Evolutionary conservation across 2,329 filamentous ascomycete genomes (phyloP).

Genomic region (Emmonsia crescens): DNA sequence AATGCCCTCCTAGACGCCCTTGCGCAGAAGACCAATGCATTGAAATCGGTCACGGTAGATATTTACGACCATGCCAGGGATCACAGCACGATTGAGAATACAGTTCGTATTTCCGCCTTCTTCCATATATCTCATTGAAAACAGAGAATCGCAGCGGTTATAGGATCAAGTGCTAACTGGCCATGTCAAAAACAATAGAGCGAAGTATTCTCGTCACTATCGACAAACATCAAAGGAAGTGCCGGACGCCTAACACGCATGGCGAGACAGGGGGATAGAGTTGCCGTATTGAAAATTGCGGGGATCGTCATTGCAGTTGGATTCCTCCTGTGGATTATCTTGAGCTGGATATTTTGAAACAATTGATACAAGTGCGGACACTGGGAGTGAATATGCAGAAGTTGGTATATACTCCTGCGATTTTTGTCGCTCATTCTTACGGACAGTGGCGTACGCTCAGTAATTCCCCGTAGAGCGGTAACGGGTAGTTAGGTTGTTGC

Average conservation of each 20-base stretch:
- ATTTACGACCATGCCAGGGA: constrained; percentile 93
- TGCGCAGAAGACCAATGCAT: constrained; percentile 76
- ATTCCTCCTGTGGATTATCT: constrained; percentile 63
- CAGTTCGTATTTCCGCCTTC: constrained; percentile 44
- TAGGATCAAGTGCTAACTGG: background rate
- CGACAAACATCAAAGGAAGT: constrained; percentile 70
- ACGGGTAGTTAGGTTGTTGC: background rate
- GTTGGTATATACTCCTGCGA: background rate
- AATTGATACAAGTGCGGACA: background rate
- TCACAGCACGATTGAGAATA: constrained; percentile 79
- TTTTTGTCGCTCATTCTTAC: background rate
- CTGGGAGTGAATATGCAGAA: background rate
- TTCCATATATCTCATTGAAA: background rate
- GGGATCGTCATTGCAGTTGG: constrained; percentile 67
- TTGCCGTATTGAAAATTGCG: constrained; percentile 80
- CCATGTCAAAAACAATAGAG: constrained; percentile 39
- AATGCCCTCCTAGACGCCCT: constrained; percentile 89
- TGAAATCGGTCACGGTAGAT: constrained; percentile 89
- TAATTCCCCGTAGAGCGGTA: background rate
- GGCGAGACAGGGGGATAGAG: constrained; percentile 81
- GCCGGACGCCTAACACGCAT: constrained; percentile 74
- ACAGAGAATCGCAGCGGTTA: background rate
- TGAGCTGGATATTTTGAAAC: constrained; percentile 49
- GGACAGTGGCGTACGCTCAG: background rate
- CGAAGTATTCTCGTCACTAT: constrained; percentile 86